Base-by-base conservation (phyloP, 169 alveolate genomes). In the Cryptosporidium andersoni region DNA sequence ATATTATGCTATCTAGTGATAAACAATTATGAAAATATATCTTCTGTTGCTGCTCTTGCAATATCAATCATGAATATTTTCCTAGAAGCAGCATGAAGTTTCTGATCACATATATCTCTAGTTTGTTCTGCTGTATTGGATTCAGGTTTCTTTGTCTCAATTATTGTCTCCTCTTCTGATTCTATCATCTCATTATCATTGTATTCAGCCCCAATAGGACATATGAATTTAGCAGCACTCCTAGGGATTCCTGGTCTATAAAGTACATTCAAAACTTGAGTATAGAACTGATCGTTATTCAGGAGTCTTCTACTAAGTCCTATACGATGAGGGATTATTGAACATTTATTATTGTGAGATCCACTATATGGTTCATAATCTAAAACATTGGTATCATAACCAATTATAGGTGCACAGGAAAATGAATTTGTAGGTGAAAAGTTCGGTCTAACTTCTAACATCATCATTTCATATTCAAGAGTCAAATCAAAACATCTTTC, bases 11-110 rank as follows among this genome's bases (percentile, higher is more conserved):
- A 25, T 25, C 25, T 25, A 25, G 25, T 25, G 25, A 25, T 25
- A 25, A 25, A 25, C 25, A 25, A 25, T 25, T 25, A 52, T 66
- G 42, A 74, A 60, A 74, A 74, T 56, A 74, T 58, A 43, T 74
- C 85, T 34, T 74, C 85, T 12, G 85, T 58, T 40, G 85, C 85
- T 58, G 85, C 85, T 74, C 85, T 74, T 45, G 85, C 58, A 14
- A 74, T 74, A 48, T 74, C 85, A 39, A 74, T 68, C 85, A 74
- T 74, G 47, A 74, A 58, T n/a, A 74, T 14, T n/a, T 58, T 74
- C 45, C 85, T 74, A 2, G 85, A 58, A 11, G 68, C 85, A 5
- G 39, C 85, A 12, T 74, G 85, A 36, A 74, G 74, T 42, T 74
- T 74, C 42, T 74, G 85, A 48, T 74, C 85, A 42, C 55, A 74